Base-by-base conservation (phyloP, 129 eudicot genomes). In the Lactuca sativa region DNA sequence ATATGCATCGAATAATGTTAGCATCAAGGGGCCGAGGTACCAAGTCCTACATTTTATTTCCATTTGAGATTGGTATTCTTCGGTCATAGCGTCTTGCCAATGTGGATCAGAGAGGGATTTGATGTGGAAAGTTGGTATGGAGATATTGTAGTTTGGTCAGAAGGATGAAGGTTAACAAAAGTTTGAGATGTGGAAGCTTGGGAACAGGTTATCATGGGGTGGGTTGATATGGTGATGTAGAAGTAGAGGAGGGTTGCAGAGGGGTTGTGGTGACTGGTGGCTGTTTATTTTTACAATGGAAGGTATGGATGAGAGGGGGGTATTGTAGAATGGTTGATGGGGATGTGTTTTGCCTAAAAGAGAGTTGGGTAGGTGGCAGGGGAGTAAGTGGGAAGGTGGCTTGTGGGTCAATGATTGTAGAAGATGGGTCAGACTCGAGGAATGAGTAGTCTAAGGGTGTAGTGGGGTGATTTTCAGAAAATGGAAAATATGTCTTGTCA, bases 141-240 rank as follows among this genome's bases (percentile, higher is more conserved):
- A 9, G 56, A 25, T 12, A 44, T 44, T 0, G 66, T 15, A 10
- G 56, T 11, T 11, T 64, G 17, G 2, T 38, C 3, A 14, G 14
- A 5, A 7, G 51, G 15, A 36, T 61, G 66, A 3, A 61, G 66
- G 14, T 61, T 61, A 6, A 61, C 13, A 37, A 14, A 15, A 16
- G 56, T 0, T 44, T 21, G 37, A 44, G 38, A 11, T 8, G 0
- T 17, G 18, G 18, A 6, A 4, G 38, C 12, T 64, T 6, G 4
- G 11, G 69, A 43, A 17, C 56, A 18, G 3, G 69, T 44, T 10
- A 13, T 44, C 69, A 64, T 64, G 11, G 38, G 69, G 38, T 64
- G 56, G 18, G 56, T 62, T 21, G 61, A 9, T 53, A 49, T 2
- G 48, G 5, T 49, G 14, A 9, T 2, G n/a, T n/a, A 7, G 21